Percentiles rank a stretch among this genome's conserved stretches.
Evolutionary conservation across 2,329 filamentous ascomycete species (phyloP).

Genomic region (Sordariomycetes sp.): DNA sequence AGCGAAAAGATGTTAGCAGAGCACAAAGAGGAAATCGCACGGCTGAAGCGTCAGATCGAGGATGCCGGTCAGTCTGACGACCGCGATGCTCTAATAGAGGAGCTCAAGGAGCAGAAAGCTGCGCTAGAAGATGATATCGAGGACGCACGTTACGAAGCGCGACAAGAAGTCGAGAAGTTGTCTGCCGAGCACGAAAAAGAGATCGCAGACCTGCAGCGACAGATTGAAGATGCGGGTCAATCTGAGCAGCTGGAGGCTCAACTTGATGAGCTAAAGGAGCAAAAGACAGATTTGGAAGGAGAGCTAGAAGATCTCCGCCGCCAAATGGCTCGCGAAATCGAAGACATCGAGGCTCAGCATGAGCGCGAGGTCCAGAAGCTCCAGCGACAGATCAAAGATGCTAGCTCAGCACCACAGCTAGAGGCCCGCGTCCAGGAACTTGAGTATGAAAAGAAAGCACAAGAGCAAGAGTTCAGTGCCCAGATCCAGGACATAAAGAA

Average conservation of each 20-base stretch:
- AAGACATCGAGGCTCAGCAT: constrained; percentile 61
- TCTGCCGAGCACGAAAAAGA: background rate
- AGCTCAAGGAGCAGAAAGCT: background rate
- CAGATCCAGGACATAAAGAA: no score
- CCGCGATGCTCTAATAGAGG: background rate
- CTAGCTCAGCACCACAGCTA: no score
- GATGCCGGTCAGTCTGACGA: no score
- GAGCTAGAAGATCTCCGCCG: constrained; percentile 69
- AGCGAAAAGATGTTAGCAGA: no score
- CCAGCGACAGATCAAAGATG: constrained; percentile 52
- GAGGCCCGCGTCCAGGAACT: constrained; percentile 57
- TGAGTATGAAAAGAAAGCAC: constrained; percentile 63
- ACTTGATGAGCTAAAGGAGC: no score
- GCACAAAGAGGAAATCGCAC: no score
- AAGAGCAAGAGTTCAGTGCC: constrained; percentile 66
- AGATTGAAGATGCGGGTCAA: no score
- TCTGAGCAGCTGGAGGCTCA: no score
- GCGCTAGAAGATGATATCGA: background rate
- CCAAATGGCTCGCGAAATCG: no score
- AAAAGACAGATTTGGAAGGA: constrained; percentile 63
- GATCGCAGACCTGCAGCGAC: background rate
- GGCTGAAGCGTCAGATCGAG: background rate
- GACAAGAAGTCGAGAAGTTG: no score
- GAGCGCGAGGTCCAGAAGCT: constrained; percentile 56
- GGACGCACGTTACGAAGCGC: no score